Evolutionary conservation across 2,329 filamentous ascomycete species (phyloP).

Genomic region (Colletotrichum tropicicola): DNA sequence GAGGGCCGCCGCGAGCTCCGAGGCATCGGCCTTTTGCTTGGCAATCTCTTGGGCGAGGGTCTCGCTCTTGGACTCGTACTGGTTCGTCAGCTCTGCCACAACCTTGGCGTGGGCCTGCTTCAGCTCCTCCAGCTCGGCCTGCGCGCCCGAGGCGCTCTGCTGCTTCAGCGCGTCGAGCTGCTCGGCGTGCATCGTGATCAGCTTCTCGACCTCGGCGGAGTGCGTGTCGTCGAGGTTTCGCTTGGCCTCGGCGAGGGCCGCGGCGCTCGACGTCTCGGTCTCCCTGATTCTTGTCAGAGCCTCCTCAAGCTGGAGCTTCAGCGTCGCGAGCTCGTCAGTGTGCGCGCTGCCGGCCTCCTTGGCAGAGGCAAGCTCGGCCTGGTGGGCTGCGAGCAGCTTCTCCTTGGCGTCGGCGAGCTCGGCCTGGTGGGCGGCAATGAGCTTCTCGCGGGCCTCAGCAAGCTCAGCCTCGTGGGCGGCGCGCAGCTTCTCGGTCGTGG

Average conservation of each 20-base stretch:
- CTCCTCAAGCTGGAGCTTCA: conserved; percentile 44
- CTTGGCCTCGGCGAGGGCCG: conserved; percentile 55
- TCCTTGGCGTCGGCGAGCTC: conserved; percentile 50
- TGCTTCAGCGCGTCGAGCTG: conserved; percentile 50
- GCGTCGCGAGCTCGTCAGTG: conserved; percentile 44
- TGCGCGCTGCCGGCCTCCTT: conserved; percentile 46
- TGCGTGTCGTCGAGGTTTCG: conserved; percentile 55
- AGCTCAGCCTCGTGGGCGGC: conserved; percentile 42
- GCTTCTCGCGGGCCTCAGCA: conserved; percentile 41
- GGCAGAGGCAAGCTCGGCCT: conserved; percentile 39
- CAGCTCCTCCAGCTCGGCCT: conserved; percentile 55
- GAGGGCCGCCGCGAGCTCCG: conserved; percentile 45
- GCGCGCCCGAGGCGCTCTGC: conserved; percentile 44
- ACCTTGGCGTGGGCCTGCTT: conserved; percentile 46
- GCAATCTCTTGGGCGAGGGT: conserved; percentile 38
- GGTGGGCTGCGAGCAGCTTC: conserved; percentile 41
- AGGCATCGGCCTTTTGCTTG: conserved; percentile 41
- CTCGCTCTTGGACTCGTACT: conserved; percentile 45
- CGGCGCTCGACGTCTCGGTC: conserved; percentile 50
- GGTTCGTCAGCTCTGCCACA: conserved; percentile 49
- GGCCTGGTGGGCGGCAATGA: conserved; percentile 53
- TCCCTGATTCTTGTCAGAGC: conserved; percentile 41
- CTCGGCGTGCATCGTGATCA: conserved; percentile 52
- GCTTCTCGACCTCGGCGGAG: conserved; percentile 57
- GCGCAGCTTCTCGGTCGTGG: conserved; percentile 41